Evolutionary conservation across 2,329 filamentous ascomycete species (phyloP), one percentile per base, ranked within the genome.

Genomic region (Cordyceps cicadae): DNA sequence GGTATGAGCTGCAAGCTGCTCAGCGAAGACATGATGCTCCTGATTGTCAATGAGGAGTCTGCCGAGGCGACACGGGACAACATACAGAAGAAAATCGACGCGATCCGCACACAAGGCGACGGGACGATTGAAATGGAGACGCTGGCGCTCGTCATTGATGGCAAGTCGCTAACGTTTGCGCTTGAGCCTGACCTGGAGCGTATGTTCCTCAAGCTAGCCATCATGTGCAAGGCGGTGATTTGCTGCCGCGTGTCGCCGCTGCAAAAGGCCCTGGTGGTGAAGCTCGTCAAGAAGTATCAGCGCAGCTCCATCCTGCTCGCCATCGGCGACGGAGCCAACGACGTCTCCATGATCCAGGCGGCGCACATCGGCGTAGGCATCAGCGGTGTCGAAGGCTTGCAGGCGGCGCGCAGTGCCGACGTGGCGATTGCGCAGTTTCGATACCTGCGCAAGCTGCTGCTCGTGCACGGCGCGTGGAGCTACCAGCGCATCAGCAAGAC

Each of bases 261-360:
- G 53, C 94, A 99, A 70, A 99, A 99, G 75, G 95, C 94, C 17
- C 80, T 99, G 64, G 94, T 99, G 24, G 94, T 99, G 67, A 99
- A 99, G 79, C 85, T 97, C 66, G 94, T 99, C 70, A 99, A 97
- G 76, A 90, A 92, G 66, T 84, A 85, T 66, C 90, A 96, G 72
- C 84, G 94, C 66, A 90, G 97, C 71, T 86, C 91, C 14, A 92
- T 99, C 66, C 85, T 97, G 58, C 85, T 99, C 55, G 94, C 94
- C 56, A 97, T 99, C 72, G 94, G 94, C 66, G 94, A 99, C 69
- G 94, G 94, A 65, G 94, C 94, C 52, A 99, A 99, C 75, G 94
- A 99, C 70, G 94, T 99, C n/a, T 97, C 93, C 19, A 99, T 99
- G 94, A 99, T 99, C 60, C 94, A 99, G 77, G 94, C 94, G 12